Evolutionary conservation across 75 land plant species (phyloP).

Genomic region (Pinus taeda): DNA sequence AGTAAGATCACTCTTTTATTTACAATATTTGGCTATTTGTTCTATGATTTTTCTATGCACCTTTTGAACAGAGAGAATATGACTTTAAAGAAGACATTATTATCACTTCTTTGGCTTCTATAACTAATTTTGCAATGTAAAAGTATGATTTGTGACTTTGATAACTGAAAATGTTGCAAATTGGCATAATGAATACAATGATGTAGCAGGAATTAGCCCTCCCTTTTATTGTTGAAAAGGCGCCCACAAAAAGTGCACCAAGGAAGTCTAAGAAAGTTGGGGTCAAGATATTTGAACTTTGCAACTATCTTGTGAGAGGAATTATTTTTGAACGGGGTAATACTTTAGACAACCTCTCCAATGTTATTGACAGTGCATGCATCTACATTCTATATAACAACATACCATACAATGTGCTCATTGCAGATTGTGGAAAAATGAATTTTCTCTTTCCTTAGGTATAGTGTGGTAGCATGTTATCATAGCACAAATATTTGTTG

Average conservation of each 20-base stretch:
- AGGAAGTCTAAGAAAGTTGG: constrained; percentile 15
- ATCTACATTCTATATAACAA: too few relatives aligned
- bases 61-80: too few relatives aligned
- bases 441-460: constrained; percentile 87
- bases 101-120: neutral
- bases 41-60: too few relatives aligned
- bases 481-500: too few relatives aligned
- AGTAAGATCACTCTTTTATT: constrained; percentile 26
- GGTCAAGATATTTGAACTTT: constrained; percentile 53
- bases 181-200: neutral
- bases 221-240: constrained; percentile 83
- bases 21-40: too few relatives aligned
- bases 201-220: constrained; percentile 65
- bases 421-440: constrained; percentile 61
- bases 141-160: neutral
- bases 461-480: neutral
- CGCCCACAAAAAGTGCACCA: constrained; percentile 40
- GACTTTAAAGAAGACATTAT: too few relatives aligned
- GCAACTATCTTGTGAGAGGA: constrained; percentile 77
- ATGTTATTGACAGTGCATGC: too few relatives aligned
- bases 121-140: neutral
- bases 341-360: too few relatives aligned
- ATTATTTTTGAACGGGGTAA: constrained; percentile 72
- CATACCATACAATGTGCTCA: too few relatives aligned
- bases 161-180: too few relatives aligned